Evolutionary conservation across 2,329 filamentous ascomycete species (phyloP), one percentile per base, ranked within the genome.

Genomic region (Magnaporthiopsis rhizophila): DNA sequence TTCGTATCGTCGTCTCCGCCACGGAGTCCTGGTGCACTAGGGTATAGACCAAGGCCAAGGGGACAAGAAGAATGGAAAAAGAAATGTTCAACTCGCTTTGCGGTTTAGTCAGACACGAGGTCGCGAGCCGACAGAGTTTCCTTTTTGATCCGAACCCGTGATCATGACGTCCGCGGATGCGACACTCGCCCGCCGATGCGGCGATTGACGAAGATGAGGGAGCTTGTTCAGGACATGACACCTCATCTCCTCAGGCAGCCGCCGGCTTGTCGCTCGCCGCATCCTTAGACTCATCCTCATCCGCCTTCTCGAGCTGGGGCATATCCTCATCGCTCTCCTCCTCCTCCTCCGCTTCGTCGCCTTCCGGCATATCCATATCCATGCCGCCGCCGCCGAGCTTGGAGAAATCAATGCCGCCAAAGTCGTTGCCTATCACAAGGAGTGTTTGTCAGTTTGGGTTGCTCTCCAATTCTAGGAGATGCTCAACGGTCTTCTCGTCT

Each of bases 361-460:
- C 81, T 58, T 77, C 79, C 60, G 75, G 78, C 67, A 77, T 78
- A 67, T 75, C 70, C 67, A 77, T 78, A 67, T 75, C 70, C 59
- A 71, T 74, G 61, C 78, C 86, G 68, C 82, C 86, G 68, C 83
- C 88, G 68, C 88, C 89, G 67, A 96, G 88, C 83, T 96, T 96
- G 72, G 90, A 95, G 86, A 96, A 96, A 79, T 96, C 92, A 74
- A 97, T 95, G 72, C 90, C 91, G 72, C 90, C 87, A 69, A 95
- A 91, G 77, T 92, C 91, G 69, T 86, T 87, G 67, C 85, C 84
- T 64, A 65, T 45, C 24, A 30, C 9, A 36, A 58, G 63, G 30
- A 58, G 59, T 60, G 28, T 59, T 67, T 72, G 67, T 70, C 65
- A 69, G 68, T 62, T 24, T 30, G n/a, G 18, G 30, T 59, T 15